Conservation (phyloP, 2,329 filamentous ascomycete genomes). For the Epichloe gansuensis region DNA sequence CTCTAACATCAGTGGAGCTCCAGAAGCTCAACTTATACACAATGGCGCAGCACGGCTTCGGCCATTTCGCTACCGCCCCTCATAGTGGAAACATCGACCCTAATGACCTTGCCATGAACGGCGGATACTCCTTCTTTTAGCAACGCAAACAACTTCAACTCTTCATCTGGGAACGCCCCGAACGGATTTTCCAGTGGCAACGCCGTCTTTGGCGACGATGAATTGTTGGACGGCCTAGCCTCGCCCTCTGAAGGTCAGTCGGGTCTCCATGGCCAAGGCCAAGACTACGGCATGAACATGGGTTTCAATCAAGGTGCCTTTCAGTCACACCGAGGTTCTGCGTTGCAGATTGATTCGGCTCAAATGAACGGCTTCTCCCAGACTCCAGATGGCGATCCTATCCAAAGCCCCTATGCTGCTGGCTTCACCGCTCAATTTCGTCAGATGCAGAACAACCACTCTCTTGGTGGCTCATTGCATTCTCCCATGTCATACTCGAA, state of each 20-base stretch:
- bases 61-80: constrained; percentile 42
- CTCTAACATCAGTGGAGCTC: constrained; percentile 6
- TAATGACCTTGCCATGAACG: constrained; percentile 64
- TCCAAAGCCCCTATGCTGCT: constrained; percentile 78
- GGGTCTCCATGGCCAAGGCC: constrained; percentile 38
- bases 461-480: constrained; percentile 39
- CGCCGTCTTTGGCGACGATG: constrained; percentile 75
- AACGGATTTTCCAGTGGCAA: constrained; percentile 67
- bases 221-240: constrained; percentile 64
- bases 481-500: constrained; percentile 28
- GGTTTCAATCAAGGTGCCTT: constrained; percentile 43
- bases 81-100: constrained; percentile 61
- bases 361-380: constrained; percentile 76
- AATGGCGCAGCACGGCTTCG: constrained; percentile 47
- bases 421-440: constrained; percentile 74
- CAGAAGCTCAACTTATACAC: constrained; percentile 10
- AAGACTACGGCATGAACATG: constrained; percentile 49
- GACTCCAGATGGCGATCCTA: constrained; percentile 82
- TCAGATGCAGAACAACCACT: constrained; percentile 48
- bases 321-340: constrained; percentile 39
- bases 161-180: constrained; percentile 44
- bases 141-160: constrained; percentile 40
- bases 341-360: constrained; percentile 51
- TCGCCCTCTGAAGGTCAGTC: constrained; percentile 41
- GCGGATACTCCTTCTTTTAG: constrained; percentile 49